A percentile compares a stretch with the other conserved stretches of the same genome.
These are phyloP conservation scores for Boletus huronensis DNA, from an alignment of 768 basidiomycete species.

Conservation along the genomic window DNA sequence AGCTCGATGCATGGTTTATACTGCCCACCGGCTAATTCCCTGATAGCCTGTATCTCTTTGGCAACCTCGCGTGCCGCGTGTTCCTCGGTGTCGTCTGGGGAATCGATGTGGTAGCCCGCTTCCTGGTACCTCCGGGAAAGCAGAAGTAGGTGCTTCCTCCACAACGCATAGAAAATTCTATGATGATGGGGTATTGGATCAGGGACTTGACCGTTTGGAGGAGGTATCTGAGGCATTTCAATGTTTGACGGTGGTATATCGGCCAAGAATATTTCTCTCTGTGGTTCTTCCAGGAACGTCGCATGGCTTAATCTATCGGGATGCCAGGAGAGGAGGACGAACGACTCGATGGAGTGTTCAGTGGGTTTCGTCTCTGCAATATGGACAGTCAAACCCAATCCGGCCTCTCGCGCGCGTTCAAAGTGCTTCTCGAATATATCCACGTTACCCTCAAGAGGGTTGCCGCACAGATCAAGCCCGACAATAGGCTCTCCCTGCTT, in stretches of 20 bases:
- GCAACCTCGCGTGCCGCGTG: conserved; percentile 20
- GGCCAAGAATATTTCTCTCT: conserved; percentile 46
- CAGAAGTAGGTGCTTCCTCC: conserved; percentile 22
- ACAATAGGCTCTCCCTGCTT: conserved; percentile 59
- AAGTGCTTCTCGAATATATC: conserved; percentile 49
- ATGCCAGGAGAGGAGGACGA: conserved; percentile 53
- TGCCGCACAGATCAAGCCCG: conserved; percentile 79
- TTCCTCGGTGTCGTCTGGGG: conserved; percentile 12
- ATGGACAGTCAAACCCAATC: conserved; percentile 74
- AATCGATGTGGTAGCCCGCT: conserved; percentile 6
- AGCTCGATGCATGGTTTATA: conserved; percentile 70
- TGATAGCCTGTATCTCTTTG: conserved; percentile 21
- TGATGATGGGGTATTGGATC: conserved; percentile 24
- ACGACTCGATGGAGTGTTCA: conserved; percentile 57
- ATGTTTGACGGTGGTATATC: conserved; percentile 20
- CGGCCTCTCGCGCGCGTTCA: conserved; percentile 50
- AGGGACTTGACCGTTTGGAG: conserved; percentile 16
- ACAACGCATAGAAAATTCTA: conserved; percentile 19
- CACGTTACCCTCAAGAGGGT: conserved; percentile 63
- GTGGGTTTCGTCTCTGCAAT: conserved; percentile 74
- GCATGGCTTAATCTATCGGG: conserved; percentile 78
- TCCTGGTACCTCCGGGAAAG: conserved; percentile 21
- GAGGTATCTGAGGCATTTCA: conserved; percentile 18
- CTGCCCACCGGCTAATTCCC: conserved; percentile 10
- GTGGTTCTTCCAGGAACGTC: conserved; percentile 68